Base-by-base conservation (phyloP, 768 basidiomycete species). In the Auriscalpium orientale region DNA sequence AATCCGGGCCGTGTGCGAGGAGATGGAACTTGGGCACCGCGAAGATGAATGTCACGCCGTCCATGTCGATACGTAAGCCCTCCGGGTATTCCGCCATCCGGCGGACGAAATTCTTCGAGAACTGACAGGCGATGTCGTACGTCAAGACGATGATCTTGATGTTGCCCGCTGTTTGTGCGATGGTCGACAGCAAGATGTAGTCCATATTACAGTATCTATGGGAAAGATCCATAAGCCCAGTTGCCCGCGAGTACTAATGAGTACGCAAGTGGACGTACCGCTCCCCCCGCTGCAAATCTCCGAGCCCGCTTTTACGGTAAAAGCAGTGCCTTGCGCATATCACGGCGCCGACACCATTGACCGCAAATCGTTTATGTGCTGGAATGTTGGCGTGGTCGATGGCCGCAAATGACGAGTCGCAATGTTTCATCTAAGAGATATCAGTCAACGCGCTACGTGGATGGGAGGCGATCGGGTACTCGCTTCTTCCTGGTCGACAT, bases 121-220 rank as follows among this genome's bases (percentile, higher is more conserved):
- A 70, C 46, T 68, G 66, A 45, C 66, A 70, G 3, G 57, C 56
- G 16, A 70, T 70, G 40, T 70, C 64, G 37, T 70, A 70, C 12
- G 51, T 20, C 18, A 53, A 13, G 16, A 53, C 37, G 10, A 53
- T 11, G 6, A 12, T 20, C 21, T 21, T 4, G 37, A 28, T 22
- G 8, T 16, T 22, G 8, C 12, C 18, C 4, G 9, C 38, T 3
- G 16, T 8, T n/a, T 16, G 20, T 3, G 43, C 16, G 38, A 45
- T 18, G 8, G 49, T 37, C 34, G 34, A 28, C n/a, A 53, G 18
- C 18, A 53, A 15, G 11, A 53, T 12, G 38, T 21, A 53, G 10
- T 43, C 51, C 37, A 45, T 43, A 15, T 21, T 53, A 13, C 16
- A 33, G 10, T 53, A 53, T 11, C 51, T 53, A 10, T 28, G 28